Conservation (phyloP, 176 grass and related monocot species). For the Eremochloa ophiuroides region DNA sequence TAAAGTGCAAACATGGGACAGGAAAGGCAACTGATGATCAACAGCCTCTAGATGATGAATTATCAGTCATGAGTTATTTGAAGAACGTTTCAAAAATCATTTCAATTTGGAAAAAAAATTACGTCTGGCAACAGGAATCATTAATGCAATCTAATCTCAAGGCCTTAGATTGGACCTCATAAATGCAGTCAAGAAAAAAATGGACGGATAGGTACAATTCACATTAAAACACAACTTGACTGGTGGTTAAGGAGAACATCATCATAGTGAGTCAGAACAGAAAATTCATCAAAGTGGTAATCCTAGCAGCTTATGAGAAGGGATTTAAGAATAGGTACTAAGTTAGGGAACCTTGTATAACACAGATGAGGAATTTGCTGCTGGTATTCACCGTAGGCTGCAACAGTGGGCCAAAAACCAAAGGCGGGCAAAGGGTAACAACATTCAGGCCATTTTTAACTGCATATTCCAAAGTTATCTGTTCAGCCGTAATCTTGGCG, state of each 20-base stretch:
- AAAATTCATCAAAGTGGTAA: neutral
- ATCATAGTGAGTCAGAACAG: neutral
- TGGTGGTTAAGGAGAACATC: neutral
- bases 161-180: neutral
- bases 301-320: conserved; percentile 2
- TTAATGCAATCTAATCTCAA: neutral
- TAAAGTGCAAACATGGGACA: neutral
- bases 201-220: neutral
- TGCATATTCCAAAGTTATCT: conserved; percentile 26
- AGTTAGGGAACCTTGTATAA: conserved; percentile 29
- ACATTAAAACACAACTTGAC: conserved; percentile 2
- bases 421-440: conserved; percentile 40
- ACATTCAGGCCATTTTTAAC: conserved; percentile 32
- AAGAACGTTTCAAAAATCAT: no score
- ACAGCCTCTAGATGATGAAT: neutral
- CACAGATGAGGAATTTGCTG: conserved; percentile 35
- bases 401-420: conserved; percentile 38
- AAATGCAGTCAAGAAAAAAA: neutral
- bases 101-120: neutral
- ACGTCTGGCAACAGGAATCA: neutral
- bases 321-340: neutral
- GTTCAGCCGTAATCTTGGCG: conserved; percentile 49
- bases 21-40: neutral
- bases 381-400: conserved; percentile 38
- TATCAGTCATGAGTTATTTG: neutral